These are phyloP conservation scores for Effrenium voratum DNA, from an alignment of 73 alveolate species.

Conservation along the genomic window DNA sequence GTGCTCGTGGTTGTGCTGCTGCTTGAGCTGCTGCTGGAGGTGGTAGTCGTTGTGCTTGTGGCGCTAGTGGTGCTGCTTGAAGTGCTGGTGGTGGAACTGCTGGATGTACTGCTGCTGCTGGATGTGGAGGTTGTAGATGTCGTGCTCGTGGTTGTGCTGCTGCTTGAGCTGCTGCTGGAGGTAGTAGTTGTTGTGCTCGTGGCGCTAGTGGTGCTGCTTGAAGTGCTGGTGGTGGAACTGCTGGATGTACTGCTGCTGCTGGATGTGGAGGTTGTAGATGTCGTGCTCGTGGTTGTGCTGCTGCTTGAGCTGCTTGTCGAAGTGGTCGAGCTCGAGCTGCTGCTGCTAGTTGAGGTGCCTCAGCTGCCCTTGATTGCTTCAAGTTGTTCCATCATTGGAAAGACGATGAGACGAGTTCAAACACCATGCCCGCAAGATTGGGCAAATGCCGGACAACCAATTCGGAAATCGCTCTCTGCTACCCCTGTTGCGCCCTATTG, in stretches of 20 bases:
- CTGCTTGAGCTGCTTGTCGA: background rate
- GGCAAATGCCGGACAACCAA: too few species aligned
- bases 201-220: background rate
- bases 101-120: background rate
- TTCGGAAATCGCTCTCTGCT: too few species aligned
- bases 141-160: too few species aligned
- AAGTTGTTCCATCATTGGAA: too few species aligned
- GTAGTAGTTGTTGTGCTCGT: background rate
- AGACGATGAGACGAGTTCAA: too few species aligned
- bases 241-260: background rate
- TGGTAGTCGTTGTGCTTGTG: background rate
- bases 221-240: background rate
- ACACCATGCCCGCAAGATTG: too few species aligned
- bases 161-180: background rate
- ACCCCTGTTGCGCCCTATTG: too few species aligned
- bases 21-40: background rate
- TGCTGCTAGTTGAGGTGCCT: background rate
- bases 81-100: background rate
- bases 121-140: background rate
- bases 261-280: background rate
- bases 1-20: background rate
- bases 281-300: background rate
- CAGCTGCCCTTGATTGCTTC: too few species aligned
- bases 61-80: background rate
- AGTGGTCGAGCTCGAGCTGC: background rate